Base-by-base conservation (phyloP, 495 filamentous ascomycete species). In the Hypoxylon cercidicola region DNA sequence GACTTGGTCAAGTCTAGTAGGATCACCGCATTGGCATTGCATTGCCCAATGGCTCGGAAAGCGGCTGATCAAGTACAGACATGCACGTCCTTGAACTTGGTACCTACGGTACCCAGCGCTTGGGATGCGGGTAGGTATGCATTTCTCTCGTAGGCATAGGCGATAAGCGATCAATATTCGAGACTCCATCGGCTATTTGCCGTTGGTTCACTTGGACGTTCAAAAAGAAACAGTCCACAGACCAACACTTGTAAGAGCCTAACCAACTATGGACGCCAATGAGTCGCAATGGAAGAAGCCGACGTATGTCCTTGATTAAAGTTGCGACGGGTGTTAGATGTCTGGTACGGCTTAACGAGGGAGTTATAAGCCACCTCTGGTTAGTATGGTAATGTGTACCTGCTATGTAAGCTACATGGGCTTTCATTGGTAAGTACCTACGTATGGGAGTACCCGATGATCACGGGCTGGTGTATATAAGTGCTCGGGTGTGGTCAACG, bases 111-210 rank as follows among this genome's bases (percentile, higher is more conserved):
- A 68, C 57, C 53, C 58, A 62, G 18, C 39, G 58, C 47, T 59
- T 62, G 59, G 57, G 53, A 62, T 59, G 64, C 64, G 64, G 64
- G 58, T 68, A 68, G 64, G 58, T 68, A 68, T 68, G 64, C 64
- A 68, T 25, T 25, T 25, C 23, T 25, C 23, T 25, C 23, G 2
- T 25, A 25, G 23, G 23, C 23, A n/a, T n/a, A n/a, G 23, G 23
- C 23, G 5, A 25, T 25, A 25, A 5, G 23, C 23, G 23, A 25
- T 25, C 23, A 5, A 25, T 5, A 25, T 25, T 25, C 23, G 23
- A 25, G 23, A 2, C 23, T n/a, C 23, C 23, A 25, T 58, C 45
- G 18, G 4, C 55, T 57, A 43, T 58, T 68, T 62, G 64, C 48
- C 55, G 39, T 62, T 68, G 52, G 57, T 53, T 48, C 32, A 39